Evolutionary conservation across 441 rosid species (phyloP).

Genomic region (Pelargonium fulgidum): DNA sequence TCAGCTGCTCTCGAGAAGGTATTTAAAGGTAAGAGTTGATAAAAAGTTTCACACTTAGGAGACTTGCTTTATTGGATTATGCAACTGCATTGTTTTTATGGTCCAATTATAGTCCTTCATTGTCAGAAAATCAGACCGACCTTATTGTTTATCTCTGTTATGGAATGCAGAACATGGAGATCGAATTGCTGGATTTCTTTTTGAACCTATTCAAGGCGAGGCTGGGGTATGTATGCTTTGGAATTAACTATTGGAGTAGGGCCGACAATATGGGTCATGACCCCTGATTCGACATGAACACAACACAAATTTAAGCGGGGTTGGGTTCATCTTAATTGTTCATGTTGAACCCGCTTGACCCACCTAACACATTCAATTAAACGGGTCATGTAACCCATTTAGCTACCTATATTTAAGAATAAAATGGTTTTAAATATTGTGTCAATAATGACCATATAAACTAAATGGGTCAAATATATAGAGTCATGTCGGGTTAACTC

Average conservation of each 20-base stretch:
- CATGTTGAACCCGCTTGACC: too few relatives aligned
- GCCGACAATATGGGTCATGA: too few relatives aligned
- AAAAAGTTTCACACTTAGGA: not conserved
- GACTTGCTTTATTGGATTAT: conserved; percentile 7
- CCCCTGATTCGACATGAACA: too few relatives aligned
- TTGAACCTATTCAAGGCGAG: conserved; percentile 97
- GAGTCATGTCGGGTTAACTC: too few relatives aligned
- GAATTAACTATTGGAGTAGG: not conserved
- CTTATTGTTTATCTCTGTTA: conserved; percentile 10
- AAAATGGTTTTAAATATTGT: too few relatives aligned
- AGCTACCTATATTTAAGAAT: too few relatives aligned
- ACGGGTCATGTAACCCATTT: too few relatives aligned
- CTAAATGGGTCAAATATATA: too few relatives aligned
- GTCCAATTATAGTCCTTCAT: not conserved
- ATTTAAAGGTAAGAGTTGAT: conserved; percentile 48
- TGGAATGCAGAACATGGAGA: conserved; percentile 63
- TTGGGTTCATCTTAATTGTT: too few relatives aligned
- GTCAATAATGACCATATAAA: too few relatives aligned
- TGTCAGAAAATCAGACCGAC: not conserved
- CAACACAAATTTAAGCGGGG: too few relatives aligned
- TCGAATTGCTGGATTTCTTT: conserved; percentile 81
- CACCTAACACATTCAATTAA: too few relatives aligned
- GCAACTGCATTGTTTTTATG: not conserved
- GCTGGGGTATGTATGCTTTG: conserved; percentile 66
- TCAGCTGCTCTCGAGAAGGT: conserved; percentile 53